Evolutionary conservation across 2,329 filamentous ascomycete genomes (phyloP).

Genomic region (Ceratocystiopsis sp.): DNA sequence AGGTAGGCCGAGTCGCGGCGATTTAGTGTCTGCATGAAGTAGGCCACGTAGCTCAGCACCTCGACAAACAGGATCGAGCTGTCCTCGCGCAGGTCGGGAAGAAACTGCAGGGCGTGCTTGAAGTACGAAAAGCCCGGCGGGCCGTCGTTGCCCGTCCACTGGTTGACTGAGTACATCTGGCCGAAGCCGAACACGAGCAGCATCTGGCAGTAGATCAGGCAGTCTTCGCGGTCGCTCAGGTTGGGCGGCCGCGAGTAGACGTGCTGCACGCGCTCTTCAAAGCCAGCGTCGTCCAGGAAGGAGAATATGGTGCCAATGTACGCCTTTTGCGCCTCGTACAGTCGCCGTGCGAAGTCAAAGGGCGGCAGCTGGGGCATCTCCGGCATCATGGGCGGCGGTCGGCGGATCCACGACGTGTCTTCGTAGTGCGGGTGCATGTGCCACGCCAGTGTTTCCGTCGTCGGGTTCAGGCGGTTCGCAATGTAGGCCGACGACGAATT

Average conservation of each 20-base stretch:
- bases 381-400: background rate
- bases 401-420: conserved; percentile 1
- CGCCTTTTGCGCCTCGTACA: conserved; percentile 7
- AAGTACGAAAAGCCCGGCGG: conserved; percentile 2
- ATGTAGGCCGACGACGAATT: conserved; percentile 2
- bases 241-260: background rate
- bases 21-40: conserved; percentile 33
- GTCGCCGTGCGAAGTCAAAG: conserved; percentile 29
- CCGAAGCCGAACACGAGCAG: conserved; percentile 1
- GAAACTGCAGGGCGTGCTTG: conserved; percentile 1
- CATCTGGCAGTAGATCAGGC: conserved; percentile 1
- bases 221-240: background rate
- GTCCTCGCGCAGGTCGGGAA: conserved; percentile 21
- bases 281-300: background rate
- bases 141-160: conserved; percentile 3
- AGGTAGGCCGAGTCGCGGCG: conserved; percentile 1
- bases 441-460: conserved; percentile 1
- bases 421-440: conserved; percentile 2
- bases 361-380: conserved; percentile 11
- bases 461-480: conserved; percentile 2
- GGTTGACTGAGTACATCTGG: conserved; percentile 4
- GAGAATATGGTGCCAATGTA: conserved; percentile 4
- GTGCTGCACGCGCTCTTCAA: background rate
- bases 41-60: conserved; percentile 30
- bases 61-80: conserved; percentile 33